These are phyloP conservation scores for Boletus rubescentipes DNA, from an alignment of 768 basidiomycete species.

Conservation along the genomic window DNA sequence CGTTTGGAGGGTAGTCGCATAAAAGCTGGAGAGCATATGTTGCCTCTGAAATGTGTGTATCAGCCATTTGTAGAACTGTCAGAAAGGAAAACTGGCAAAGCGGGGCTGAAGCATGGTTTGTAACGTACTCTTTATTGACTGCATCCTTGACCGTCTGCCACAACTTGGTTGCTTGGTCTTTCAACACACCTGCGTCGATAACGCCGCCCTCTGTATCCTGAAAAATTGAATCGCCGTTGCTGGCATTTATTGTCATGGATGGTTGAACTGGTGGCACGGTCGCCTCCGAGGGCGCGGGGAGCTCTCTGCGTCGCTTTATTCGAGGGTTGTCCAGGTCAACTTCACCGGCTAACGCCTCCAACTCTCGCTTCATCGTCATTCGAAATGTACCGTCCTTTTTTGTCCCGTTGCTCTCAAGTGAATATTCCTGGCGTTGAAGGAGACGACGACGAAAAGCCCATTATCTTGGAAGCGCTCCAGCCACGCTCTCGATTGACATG, in stretches of 20 bases:
- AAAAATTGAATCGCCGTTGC: constrained; percentile 21
- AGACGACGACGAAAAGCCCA: constrained; percentile 31
- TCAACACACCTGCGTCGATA: constrained; percentile 40
- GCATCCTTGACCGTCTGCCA: constrained; percentile 82
- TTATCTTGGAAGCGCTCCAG: constrained; percentile 33
- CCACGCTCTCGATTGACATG: constrained; percentile 21
- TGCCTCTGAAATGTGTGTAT: constrained; percentile 50
- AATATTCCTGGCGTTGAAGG: constrained; percentile 26
- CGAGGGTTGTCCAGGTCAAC: constrained; percentile 47
- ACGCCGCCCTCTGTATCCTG: constrained; percentile 22
- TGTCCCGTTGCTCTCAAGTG: constrained; percentile 24
- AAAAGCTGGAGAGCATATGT: constrained; percentile 62
- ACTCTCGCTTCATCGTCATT: constrained; percentile 54
- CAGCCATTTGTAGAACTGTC: constrained; percentile 34
- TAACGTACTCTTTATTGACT: constrained; percentile 84
- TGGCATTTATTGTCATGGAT: constrained; percentile 33
- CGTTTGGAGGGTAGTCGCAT: constrained; percentile 68
- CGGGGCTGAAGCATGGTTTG: constrained; percentile 38
- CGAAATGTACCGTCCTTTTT: constrained; percentile 15
- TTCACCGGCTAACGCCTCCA: constrained; percentile 38
- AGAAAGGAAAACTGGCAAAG: constrained; percentile 45
- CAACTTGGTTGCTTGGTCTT: constrained; percentile 66
- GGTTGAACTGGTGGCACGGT: constrained; percentile 34
- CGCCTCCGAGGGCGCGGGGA: constrained; percentile 39
- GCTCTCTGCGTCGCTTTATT: constrained; percentile 51